Evolutionary conservation across 495 filamentous ascomycete genomes (phyloP), one percentile per base, ranked within the genome.

Genomic region (Aspergillus sparsus): DNA sequence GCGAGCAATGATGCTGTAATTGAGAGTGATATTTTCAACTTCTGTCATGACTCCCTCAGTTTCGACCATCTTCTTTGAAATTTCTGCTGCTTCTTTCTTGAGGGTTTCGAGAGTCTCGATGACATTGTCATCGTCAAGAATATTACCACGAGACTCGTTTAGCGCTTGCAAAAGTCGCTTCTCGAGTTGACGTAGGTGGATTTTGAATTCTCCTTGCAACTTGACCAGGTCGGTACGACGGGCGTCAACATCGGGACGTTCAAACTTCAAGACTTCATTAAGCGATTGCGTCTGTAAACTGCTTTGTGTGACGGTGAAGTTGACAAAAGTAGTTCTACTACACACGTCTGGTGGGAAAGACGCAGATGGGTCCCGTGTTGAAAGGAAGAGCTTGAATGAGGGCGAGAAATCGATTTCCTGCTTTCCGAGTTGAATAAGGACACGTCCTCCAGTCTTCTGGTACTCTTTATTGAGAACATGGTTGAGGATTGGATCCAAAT

Each of bases 391-490:
- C 73, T 88, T 93, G 83, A 99, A 99, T 2, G 93, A 85, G 10
- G 94, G 95, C 46, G 94, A 99, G 75, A 99, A 98, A 75, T 99
- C 94, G 57, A 99, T 99, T 72, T 98, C 93, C 75, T 99, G 95
- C 73, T 93, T 97, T 65, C 94, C 94, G 34, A 99, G 88, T 71
- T 98, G 94, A 60, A 98, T 98, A 49, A 99, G 84, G 39, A 99
- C 94, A 82, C 94, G 93, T 12, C 94, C 94, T 57, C 94, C 94
- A n/a, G 94, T 99, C 77, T 92, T 97, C 73, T 99, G 94, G 73
- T 99, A 98, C 68, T 99, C 94, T 73, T 98, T 98, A 77, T 99
- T 99, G 72, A 99, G 85, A 49, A 99, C 93, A 68, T 99, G 95
- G 70, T 97, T 99, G 67, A 99, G 87, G 53, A 99, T 89, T 6